Base-by-base conservation (phyloP, 495 filamentous ascomycete genomes). In the Trichoderma virens region DNA sequence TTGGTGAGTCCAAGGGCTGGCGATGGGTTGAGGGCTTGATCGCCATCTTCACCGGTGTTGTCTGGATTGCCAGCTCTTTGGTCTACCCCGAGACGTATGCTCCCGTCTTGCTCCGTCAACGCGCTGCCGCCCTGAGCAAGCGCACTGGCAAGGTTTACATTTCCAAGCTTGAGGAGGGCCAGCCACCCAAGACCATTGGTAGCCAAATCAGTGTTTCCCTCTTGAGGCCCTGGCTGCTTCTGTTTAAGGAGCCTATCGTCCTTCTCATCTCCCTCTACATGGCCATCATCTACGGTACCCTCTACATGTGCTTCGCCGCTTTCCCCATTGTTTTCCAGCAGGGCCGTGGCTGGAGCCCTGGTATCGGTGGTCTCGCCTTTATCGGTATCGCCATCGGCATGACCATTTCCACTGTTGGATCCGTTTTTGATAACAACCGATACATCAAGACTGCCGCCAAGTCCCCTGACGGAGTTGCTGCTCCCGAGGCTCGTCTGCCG, bases 301-400 rank as follows among this genome's bases (percentile, higher is more conserved):
- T 97, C 1, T 97, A 98, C 72, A 81, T 97, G 32, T 89, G 94
- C 72, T 96, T 98, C 71, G 90, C 90, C 30, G 91, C 92, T 4
- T 96, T 95, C 75, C 86, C 90, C 45, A 79, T 96, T 64, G 87
- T 96, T 41, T 98, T 92, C 75, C 71, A 84, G 63, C 74, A 83
- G 31, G 78, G 87, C 25, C 88, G 95, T 67, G 84, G 83, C 27
- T 88, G 95, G 76, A 79, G 78, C 8, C 76, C 89, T 4, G 91
- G 88, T 72, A 84, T 91, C 66, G 82, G 85, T 3, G 93, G 93
- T 2, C 78, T 93, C 3, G 85, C 89, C 11, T 97, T 97, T 70
- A 69, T 91, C 31, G 91, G 92, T 30, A 74, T 96, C 6, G 83
- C 92, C 61, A 83, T 94, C 3, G 90, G 92, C 31, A 93, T 95